Conservation (phyloP, 805 yeast species). For the Lachancea meyersii region DNA sequence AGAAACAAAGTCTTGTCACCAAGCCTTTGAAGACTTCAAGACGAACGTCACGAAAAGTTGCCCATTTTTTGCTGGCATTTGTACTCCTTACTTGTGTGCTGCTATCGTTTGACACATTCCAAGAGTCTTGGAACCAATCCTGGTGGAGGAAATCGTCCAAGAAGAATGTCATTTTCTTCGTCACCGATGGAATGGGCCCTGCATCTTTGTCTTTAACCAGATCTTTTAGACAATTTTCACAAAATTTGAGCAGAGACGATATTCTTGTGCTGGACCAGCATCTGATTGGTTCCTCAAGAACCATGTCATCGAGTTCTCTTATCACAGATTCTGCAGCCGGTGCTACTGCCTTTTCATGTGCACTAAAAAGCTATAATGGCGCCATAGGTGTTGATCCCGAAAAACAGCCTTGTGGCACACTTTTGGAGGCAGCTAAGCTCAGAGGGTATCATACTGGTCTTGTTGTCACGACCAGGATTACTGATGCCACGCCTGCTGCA, state of each 20-base stretch:
- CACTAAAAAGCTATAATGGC: slow-evolving; percentile 76
- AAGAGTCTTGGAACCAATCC: background rate
- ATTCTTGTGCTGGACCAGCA: slow-evolving; percentile 58
- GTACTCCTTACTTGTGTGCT: background rate
- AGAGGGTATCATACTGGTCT: slow-evolving; percentile 79
- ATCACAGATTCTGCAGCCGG: slow-evolving; percentile 97
- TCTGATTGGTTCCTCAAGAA: slow-evolving; percentile 77
- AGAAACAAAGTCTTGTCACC: background rate
- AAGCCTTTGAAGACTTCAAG: background rate
- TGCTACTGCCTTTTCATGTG: slow-evolving; percentile 90
- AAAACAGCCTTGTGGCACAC: slow-evolving; percentile 75
- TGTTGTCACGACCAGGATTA: slow-evolving; percentile 86
- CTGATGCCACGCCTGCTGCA: slow-evolving; percentile 94
- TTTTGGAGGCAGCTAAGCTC: slow-evolving; percentile 80
- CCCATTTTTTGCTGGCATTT: background rate
- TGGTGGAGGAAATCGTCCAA: slow-evolving; percentile 30
- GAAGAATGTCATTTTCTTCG: slow-evolving; percentile 79
- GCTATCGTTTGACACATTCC: background rate
- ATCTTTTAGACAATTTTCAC: slow-evolving; percentile 53
- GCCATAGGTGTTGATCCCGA: slow-evolving; percentile 80
- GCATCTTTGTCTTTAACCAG: slow-evolving; percentile 77
- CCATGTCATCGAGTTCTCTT: slow-evolving; percentile 68
- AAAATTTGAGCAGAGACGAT: slow-evolving; percentile 46
- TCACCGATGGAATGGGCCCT: slow-evolving; percentile 95
- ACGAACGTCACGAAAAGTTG: background rate